Evolutionary conservation across 345 rosid species (phyloP), one percentile per base, ranked within the genome.

Genomic region (Chamaenerion angustifolium): DNA sequence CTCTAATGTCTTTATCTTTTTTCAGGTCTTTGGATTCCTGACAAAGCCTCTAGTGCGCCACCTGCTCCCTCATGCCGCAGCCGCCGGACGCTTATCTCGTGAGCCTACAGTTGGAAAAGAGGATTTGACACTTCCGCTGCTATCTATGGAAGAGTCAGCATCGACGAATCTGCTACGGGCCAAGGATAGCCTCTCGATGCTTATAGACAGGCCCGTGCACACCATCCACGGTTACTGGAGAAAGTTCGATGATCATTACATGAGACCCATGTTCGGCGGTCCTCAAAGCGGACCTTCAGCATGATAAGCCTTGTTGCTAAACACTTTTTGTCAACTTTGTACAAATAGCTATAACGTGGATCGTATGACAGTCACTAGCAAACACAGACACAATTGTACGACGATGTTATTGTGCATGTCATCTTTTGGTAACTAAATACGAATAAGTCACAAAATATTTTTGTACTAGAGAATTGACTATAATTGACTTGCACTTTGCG

Each of bases 221-320:
- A 90, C 90, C 13, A 66, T 81, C 35, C 95, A 90, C 66, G 72
- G 64, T 56, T 83, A 81, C 69, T 85, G 98, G 98, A 90, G 81
- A 59, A 76, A 70, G 71, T 83, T 90, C 0, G 94, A 90, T 5
- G 76, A 90, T 55, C 59, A 64, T 12, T 83, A 83, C 68, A 85
- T 90, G 98, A 81, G 94, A 57, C 98, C 98, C 11, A 44, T 79
- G 41, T 90, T 90, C 3, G 95, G 95, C 14, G 95, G 92, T 51
- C 79, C 95, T 49, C 52, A 11, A 45, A 57, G 52, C 54, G 19
- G 23, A 58, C 71, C 10, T 37, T 57, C 70, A 11, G 71, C 68
- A 49, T 77, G 88, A 69, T 76, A 12, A 12, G 14, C 48, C 15
- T 9, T 16, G n/a, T n/a, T n/a, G n/a, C n/a, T n/a, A n/a, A 1